Evolutionary conservation across 495 filamentous ascomycete species (phyloP).

Genomic region (Hyphodiscus hymeniophilus): DNA sequence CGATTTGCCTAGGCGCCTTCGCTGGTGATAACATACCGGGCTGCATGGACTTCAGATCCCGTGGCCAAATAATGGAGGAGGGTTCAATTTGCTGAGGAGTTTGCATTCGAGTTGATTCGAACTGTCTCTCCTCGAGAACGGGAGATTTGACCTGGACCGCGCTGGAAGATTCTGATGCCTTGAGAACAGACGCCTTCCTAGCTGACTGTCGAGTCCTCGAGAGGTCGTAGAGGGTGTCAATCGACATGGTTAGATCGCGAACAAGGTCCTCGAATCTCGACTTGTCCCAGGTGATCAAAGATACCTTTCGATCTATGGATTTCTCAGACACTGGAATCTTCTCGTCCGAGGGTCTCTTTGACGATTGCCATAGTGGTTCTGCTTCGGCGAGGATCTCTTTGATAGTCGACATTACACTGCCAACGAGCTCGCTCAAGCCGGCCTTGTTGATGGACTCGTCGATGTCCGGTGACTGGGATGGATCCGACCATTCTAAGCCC

Average conservation of each 20-base stretch:
- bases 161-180: conserved; percentile 6
- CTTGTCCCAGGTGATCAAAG: conserved; percentile 47
- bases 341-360: conserved; percentile 28
- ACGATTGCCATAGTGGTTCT: conserved; percentile 59
- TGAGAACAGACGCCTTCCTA: conserved; percentile 5
- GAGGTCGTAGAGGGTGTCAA: conserved; percentile 84
- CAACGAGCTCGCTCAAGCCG: conserved; percentile 78
- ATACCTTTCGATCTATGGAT: conserved; percentile 13
- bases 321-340: conserved; percentile 27
- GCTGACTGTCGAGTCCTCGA: conserved; percentile 54
- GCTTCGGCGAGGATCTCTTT: conserved; percentile 81
- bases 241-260: conserved; percentile 70
- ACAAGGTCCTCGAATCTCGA: conserved; percentile 59
- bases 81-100: conserved; percentile 46
- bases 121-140: conserved; percentile 36
- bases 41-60: conserved; percentile 29
- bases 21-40: conserved; percentile 25
- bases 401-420: conserved; percentile 83
- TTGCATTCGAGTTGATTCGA: conserved; percentile 45
- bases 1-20: conserved; percentile 36
- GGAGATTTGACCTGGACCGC: conserved; percentile 15
- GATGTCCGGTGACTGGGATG: conserved; percentile 60
- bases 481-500: conserved; percentile 82
- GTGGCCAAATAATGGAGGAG: conserved; percentile 25
- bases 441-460: conserved; percentile 78